phyloP scores from a whole-genome alignment of 495 filamentous ascomycete species.

The Parathielavia appendiculata region DNA sequence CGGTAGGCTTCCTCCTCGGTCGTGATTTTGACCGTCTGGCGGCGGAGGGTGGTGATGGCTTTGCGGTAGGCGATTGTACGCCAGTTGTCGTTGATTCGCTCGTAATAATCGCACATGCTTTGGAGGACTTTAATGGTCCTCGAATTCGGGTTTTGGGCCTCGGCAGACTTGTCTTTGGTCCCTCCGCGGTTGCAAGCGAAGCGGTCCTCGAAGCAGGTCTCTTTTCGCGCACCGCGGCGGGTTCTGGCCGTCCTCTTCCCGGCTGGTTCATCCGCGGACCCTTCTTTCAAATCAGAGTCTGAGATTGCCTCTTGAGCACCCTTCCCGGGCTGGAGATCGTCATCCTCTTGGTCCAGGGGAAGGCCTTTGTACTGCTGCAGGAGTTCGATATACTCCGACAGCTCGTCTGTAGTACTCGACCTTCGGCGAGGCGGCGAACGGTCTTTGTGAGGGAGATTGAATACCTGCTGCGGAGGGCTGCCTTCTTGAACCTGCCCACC shows the following conservation, averaged over 20 bases:
- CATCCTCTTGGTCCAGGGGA: conserved; percentile 37
- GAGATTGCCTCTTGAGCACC: conserved; percentile 15
- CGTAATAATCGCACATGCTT: conserved; percentile 80
- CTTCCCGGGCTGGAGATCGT: conserved; percentile 24
- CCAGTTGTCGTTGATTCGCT: conserved; percentile 71
- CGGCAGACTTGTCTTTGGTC: conserved; percentile 26
- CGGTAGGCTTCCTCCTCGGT: conserved; percentile 62
- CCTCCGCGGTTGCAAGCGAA: conserved; percentile 44
- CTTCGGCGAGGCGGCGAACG: not conserved
- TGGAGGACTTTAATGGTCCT: conserved; percentile 74
- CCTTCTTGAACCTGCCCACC: not conserved
- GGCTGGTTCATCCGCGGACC: conserved; percentile 25
- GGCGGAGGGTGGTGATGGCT: conserved; percentile 66
- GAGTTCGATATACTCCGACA: conserved; percentile 33
- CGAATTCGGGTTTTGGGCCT: conserved; percentile 53
- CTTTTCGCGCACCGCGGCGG: conserved; percentile 15
- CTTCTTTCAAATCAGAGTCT: conserved; percentile 16
- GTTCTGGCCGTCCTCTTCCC: conserved; percentile 19
- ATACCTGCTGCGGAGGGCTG: not conserved
- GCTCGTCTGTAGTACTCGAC: conserved; percentile 26
- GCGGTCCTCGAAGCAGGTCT: conserved; percentile 33
- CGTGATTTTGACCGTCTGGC: conserved; percentile 59
- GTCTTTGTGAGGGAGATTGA: not conserved
- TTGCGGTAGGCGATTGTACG: conserved; percentile 72
- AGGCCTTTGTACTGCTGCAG: conserved; percentile 35